phyloP scores from a whole-genome alignment of 495 filamentous ascomycete genomes.

The Glonium stellatum region DNA sequence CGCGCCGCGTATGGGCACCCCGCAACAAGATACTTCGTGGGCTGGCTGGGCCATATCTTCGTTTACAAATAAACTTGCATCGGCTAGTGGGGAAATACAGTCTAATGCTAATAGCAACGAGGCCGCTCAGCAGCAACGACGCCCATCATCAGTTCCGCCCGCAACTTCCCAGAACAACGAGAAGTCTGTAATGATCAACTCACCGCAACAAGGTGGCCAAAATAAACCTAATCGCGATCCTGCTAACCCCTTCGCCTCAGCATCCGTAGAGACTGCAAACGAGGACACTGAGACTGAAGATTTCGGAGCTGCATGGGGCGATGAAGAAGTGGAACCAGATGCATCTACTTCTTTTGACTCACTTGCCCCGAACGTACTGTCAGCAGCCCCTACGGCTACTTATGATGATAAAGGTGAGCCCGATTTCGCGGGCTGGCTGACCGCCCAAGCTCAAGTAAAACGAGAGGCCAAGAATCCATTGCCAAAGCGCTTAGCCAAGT shows the following conservation, averaged over 20 bases:
- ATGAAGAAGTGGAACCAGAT: slow-evolving; percentile 37
- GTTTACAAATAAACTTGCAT: slow-evolving; percentile 89
- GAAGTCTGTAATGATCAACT: not conserved
- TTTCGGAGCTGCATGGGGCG: slow-evolving; percentile 42
- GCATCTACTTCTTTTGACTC: slow-evolving; percentile 20
- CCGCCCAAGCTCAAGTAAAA: slow-evolving; percentile 73
- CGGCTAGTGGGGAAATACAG: slow-evolving; percentile 79
- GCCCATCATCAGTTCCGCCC: slow-evolving; percentile 28
- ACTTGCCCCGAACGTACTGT: slow-evolving; percentile 27
- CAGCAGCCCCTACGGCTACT: slow-evolving; percentile 40
- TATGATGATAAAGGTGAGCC: slow-evolving; percentile 82
- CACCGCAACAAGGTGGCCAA: slow-evolving; percentile 11
- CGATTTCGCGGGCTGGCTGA: slow-evolving; percentile 90
- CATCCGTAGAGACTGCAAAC: slow-evolving; percentile 14
- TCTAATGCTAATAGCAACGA: slow-evolving; percentile 36
- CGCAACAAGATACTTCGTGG: slow-evolving; percentile 69
- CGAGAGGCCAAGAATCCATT: slow-evolving; percentile 49
- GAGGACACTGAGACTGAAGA: slow-evolving; percentile 49
- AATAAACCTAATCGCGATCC: slow-evolving; percentile 41
- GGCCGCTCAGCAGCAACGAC: slow-evolving; percentile 24
- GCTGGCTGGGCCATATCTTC: slow-evolving; percentile 97
- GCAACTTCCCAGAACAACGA: slow-evolving; percentile 4
- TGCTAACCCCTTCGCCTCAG: slow-evolving; percentile 40
- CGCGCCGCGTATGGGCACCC: slow-evolving; percentile 65
- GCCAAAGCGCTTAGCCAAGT: slow-evolving; percentile 69